Conservation (phyloP, 192 early-diverging fungal genomes). For the Coemansia sp. region DNA sequence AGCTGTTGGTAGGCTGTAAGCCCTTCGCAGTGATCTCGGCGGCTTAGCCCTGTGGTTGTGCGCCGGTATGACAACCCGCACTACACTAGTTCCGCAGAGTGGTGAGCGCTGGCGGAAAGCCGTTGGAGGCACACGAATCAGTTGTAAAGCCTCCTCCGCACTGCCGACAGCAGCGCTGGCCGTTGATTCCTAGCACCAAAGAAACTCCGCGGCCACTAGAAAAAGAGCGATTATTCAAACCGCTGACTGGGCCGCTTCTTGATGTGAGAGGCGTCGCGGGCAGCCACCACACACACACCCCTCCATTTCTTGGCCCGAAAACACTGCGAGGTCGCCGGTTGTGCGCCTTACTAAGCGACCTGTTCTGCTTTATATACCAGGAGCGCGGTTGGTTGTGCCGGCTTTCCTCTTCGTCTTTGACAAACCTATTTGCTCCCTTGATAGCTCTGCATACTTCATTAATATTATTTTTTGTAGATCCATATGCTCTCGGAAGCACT, state of each 20-base stretch:
- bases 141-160: neutral
- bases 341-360: neutral
- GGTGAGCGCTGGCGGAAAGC: neutral
- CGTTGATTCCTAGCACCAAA: neutral
- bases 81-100: neutral
- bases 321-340: neutral
- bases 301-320: constrained; percentile 1
- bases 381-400: neutral
- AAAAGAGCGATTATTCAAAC: neutral
- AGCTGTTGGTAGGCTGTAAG: neutral
- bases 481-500: neutral
- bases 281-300: neutral
- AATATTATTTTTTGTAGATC: neutral
- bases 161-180: neutral
- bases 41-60: neutral
- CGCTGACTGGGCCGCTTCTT: neutral
- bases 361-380: neutral
- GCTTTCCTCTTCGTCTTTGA: neutral
- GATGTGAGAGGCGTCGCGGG: neutral
- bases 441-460: neutral
- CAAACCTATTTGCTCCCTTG: neutral
- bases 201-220: neutral
- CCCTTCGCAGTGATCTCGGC: neutral
- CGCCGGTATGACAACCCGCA: neutral
- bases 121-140: neutral